Evolutionary conservation across 2,329 filamentous ascomycete species (phyloP).

Genomic region (Eutypella sp.): DNA sequence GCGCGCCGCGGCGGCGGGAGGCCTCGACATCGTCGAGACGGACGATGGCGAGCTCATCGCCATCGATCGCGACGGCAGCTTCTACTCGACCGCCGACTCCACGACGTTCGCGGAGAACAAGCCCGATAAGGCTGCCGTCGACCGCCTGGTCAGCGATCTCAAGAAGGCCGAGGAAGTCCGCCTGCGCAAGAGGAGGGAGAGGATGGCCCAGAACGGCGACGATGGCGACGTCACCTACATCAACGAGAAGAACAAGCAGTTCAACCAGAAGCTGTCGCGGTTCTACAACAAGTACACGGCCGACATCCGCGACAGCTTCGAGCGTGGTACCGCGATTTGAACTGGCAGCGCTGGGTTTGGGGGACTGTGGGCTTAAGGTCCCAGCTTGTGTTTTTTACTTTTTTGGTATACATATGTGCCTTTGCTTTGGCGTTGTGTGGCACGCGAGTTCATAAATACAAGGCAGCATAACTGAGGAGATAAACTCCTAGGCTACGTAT

Average conservation of each 20-base stretch:
- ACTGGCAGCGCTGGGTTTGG: slow-evolving; percentile 10
- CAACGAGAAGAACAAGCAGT: slow-evolving; percentile 99
- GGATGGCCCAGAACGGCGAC: slow-evolving; percentile 72
- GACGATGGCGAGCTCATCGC: slow-evolving; percentile 91
- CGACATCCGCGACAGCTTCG: slow-evolving; percentile 95
- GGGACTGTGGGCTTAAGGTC: slow-evolving; percentile 3
- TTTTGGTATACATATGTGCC: too few species aligned
- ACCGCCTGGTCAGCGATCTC: slow-evolving; percentile 80
- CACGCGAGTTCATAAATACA: too few species aligned
- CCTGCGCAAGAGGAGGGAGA: slow-evolving; percentile 79
- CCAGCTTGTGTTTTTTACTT: too few species aligned
- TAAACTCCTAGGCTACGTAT: too few species aligned
- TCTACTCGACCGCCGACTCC: slow-evolving; percentile 84
- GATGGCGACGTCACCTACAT: slow-evolving; percentile 95
- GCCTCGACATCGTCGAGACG: slow-evolving; percentile 92
- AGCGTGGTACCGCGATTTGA: slow-evolving; percentile 93
- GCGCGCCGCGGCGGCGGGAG: slow-evolving; percentile 75
- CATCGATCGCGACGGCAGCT: slow-evolving; percentile 83
- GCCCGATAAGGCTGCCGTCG: slow-evolving; percentile 80
- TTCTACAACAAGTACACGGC: slow-evolving; percentile 99
- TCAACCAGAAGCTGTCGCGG: slow-evolving; percentile 91
- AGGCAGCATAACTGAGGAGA: too few species aligned
- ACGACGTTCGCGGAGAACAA: slow-evolving; percentile 78
- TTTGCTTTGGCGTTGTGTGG: too few species aligned
- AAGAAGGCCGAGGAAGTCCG: slow-evolving; percentile 82